Conservation (phyloP, 176 grass and related monocot genomes). For the Rhynchospora breviuscula region DNA sequence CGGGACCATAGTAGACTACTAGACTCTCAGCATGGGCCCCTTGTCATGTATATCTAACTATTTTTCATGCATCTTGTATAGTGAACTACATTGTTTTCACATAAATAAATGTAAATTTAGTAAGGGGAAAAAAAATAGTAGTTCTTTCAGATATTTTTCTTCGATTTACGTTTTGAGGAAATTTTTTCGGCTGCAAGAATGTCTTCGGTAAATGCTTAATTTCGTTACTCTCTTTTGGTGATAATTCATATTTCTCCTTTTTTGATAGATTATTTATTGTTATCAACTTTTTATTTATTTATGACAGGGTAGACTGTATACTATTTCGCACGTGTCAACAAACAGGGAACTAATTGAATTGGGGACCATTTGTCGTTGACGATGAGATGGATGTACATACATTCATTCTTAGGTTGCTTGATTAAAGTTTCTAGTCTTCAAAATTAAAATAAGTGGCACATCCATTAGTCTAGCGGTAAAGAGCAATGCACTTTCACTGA, state of each 20-base stretch:
- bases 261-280: not conserved
- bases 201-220: not conserved
- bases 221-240: not conserved
- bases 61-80: slow-evolving; percentile 7
- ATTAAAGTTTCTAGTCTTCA: too few relatives aligned
- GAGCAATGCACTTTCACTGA: too few relatives aligned
- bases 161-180: not conserved
- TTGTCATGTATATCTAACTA: not conserved
- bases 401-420: too few relatives aligned
- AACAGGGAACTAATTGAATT: not conserved
- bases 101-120: not conserved
- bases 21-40: not conserved
- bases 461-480: too few relatives aligned
- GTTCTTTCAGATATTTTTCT: not conserved
- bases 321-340: not conserved
- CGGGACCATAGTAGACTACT: not conserved
- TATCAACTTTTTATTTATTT: not conserved
- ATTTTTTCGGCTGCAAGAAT: too few relatives aligned
- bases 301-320: not conserved
- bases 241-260: not conserved
- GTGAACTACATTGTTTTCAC: not conserved
- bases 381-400: too few relatives aligned
- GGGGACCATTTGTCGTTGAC: not conserved
- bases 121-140: not conserved
- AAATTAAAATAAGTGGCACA: too few relatives aligned